These are phyloP conservation scores for Sphaerulina vaccinii DNA, from an alignment of 2,329 filamentous ascomycete species.

Conservation along the genomic window DNA sequence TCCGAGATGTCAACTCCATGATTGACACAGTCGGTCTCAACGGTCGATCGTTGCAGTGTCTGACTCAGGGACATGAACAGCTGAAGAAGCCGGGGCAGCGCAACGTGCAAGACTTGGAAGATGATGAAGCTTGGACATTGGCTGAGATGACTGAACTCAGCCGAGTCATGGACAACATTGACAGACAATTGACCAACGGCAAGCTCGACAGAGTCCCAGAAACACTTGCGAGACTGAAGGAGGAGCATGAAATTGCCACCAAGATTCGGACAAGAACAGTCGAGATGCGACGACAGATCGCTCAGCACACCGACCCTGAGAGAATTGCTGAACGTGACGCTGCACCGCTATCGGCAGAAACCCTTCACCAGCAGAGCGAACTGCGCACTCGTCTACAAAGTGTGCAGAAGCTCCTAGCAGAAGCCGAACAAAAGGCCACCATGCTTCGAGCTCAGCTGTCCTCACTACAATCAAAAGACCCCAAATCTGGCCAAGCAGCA, in stretches of 20 bases:
- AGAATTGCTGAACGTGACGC: constrained; percentile 63
- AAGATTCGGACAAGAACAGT: constrained; percentile 73
- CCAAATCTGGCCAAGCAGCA: constrained; percentile 33
- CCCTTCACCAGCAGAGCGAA: constrained; percentile 78
- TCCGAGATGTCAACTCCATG: constrained; percentile 88
- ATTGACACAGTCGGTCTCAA: constrained; percentile 90
- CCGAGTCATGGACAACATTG: constrained; percentile 51
- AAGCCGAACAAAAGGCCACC: constrained; percentile 77
- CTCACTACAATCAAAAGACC: constrained; percentile 40
- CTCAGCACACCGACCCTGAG: constrained; percentile 66
- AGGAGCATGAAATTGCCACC: constrained; percentile 68
- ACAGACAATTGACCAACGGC: constrained; percentile 64
- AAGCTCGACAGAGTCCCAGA: constrained; percentile 66
- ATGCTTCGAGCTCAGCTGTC: constrained; percentile 77
- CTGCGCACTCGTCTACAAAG: constrained; percentile 72
- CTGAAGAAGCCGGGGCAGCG: constrained; percentile 53
- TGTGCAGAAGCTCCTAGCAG: constrained; percentile 70
- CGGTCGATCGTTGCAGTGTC: constrained; percentile 62
- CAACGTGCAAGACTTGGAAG: constrained; percentile 60
- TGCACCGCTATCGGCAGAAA: constrained; percentile 79
- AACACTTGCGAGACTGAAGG: constrained; percentile 64
- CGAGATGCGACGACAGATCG: constrained; percentile 74
- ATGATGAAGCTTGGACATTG: constrained; percentile 64
- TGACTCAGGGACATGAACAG: constrained; percentile 65
- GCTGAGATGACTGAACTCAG: constrained; percentile 71